Evolutionary conservation across 352 stramenopile genomes (phyloP), one percentile per base, ranked within the genome.

Genomic region (Phytophthora citricola): DNA sequence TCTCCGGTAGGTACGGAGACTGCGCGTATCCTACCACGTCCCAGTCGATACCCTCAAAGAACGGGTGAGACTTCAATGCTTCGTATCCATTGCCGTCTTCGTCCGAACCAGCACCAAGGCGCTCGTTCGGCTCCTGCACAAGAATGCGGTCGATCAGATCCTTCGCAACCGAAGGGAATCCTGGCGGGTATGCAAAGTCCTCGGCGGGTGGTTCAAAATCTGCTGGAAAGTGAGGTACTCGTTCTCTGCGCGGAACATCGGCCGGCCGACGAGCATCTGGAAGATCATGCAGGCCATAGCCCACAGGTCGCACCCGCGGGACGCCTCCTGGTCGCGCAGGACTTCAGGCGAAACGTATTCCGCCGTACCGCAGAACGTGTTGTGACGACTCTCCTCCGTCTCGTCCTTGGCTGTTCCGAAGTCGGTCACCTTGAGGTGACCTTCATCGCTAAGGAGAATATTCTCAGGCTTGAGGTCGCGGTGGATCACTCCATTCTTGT

Each of bases 381-480:
- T 96, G 69, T 87, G 81, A 20, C 83, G 79, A 44, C 88, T 87
- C 58, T 94, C 86, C 44, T 94, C 86, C 3, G 81, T 85, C 52
- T 92, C 80, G 44, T 93, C 86, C 69, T 92, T 94, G 50, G 89
- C 86, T 5, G 89, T 96, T 15, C 91, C 91, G 66, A 97, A 97
- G 58, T 97, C 91, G 1, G 91, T 96, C 39, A 97, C 76, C 73
- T 97, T 97, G 40, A 97, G 77, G 58, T 97, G 91, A 0, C 91
- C 91, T 20, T 89, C 74, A 32, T 92, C 82, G 58, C 77, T 91
- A 27, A 97, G 71, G 32, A 97, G 58, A 43, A 97, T 94, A 69
- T 97, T 97, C 48, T 97, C 91, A 1, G 91, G 91, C 62, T 97
- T 97, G 24, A 99, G 90, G 69, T 99, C 97, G 36, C 97, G 77